phyloP scores from a whole-genome alignment of 352 stramenopile species.

The Pythium guiyangense region DNA sequence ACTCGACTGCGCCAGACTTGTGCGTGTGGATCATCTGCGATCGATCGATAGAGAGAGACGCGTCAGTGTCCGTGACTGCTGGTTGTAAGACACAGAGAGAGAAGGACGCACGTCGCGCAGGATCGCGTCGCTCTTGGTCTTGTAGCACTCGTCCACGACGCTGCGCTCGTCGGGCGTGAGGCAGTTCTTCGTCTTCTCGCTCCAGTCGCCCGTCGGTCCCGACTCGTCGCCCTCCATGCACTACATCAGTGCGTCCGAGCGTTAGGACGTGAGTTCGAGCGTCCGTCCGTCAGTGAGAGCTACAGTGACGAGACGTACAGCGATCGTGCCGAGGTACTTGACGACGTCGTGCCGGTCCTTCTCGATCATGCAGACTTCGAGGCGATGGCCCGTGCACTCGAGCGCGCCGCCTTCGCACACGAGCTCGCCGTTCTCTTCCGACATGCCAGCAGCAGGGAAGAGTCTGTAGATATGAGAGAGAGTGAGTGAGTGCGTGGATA shows the following conservation, averaged over 20 bases:
- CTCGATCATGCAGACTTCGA: constrained; percentile 68
- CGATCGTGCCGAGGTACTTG: constrained; percentile 73
- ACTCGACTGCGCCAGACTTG: constrained; percentile 35
- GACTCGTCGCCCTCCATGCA: constrained; percentile 78
- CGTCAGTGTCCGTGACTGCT: not conserved
- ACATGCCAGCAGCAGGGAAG: constrained; percentile 68
- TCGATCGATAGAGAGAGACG: not conserved
- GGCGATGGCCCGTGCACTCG: constrained; percentile 75
- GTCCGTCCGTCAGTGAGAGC: not conserved
- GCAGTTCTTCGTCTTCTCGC: constrained; percentile 66
- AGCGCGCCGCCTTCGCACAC: constrained; percentile 54
- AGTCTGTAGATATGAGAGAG: constrained; percentile 24
- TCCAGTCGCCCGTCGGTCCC: constrained; percentile 63
- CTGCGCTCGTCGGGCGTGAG: constrained; percentile 53
- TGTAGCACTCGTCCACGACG: constrained; percentile 53
- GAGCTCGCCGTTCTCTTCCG: constrained; percentile 49
- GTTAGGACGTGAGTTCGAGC: not conserved
- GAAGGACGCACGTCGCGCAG: constrained; percentile 32
- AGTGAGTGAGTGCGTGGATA: not conserved
- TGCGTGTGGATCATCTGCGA: constrained; percentile 62
- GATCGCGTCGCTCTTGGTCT: constrained; percentile 47
- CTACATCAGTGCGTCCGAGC: constrained; percentile 13
- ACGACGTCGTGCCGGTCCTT: constrained; percentile 66
- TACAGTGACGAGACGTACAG: constrained; percentile 26
- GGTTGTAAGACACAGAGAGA: not conserved